A percentile compares a stretch with the other conserved stretches of the same genome.
phyloP scores from a whole-genome alignment of 805 yeast species.

The Monosporozyma unispora region DNA sequence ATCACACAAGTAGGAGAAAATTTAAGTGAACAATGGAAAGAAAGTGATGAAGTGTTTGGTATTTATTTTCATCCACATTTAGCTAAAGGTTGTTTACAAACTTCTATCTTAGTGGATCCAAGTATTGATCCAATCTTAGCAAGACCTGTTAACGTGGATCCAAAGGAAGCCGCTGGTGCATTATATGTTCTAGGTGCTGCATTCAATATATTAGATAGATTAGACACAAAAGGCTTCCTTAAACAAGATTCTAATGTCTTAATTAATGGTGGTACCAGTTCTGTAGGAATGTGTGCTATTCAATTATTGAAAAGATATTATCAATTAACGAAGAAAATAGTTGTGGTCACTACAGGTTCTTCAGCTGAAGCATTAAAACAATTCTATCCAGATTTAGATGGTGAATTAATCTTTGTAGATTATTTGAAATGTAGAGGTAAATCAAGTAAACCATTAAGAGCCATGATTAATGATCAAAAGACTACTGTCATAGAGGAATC shows the following conservation, averaged over 20 bases:
- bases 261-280: slow-evolving; percentile 68
- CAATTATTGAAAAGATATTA: slow-evolving; percentile 49
- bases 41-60: slow-evolving; percentile 64
- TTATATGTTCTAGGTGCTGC: slow-evolving; percentile 61
- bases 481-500: slow-evolving; percentile 27
- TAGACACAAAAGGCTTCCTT: slow-evolving; percentile 20
- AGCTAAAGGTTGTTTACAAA: slow-evolving; percentile 49
- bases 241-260: slow-evolving; percentile 43
- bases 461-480: slow-evolving; percentile 28
- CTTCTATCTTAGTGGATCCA: slow-evolving; percentile 49
- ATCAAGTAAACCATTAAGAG: slow-evolving; percentile 24
- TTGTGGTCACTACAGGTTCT: slow-evolving; percentile 47
- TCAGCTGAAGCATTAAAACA: slow-evolving; percentile 37
- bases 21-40: slow-evolving; percentile 31
- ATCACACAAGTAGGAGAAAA: slow-evolving; percentile 47
- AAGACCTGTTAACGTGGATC: slow-evolving; percentile 40
- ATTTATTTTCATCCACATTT: slow-evolving; percentile 41
- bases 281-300: slow-evolving; percentile 56
- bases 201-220: slow-evolving; percentile 32
- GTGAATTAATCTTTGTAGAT: slow-evolving; percentile 32
- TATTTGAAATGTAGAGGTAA: slow-evolving; percentile 29
- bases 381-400: slow-evolving; percentile 33
- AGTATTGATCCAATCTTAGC: slow-evolving; percentile 38
- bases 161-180: slow-evolving; percentile 54
- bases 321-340: slow-evolving; percentile 42